Evolutionary conservation across 2,329 filamentous ascomycete species (phyloP), one percentile per base, ranked within the genome.

Genomic region (Fusarium sp.): DNA sequence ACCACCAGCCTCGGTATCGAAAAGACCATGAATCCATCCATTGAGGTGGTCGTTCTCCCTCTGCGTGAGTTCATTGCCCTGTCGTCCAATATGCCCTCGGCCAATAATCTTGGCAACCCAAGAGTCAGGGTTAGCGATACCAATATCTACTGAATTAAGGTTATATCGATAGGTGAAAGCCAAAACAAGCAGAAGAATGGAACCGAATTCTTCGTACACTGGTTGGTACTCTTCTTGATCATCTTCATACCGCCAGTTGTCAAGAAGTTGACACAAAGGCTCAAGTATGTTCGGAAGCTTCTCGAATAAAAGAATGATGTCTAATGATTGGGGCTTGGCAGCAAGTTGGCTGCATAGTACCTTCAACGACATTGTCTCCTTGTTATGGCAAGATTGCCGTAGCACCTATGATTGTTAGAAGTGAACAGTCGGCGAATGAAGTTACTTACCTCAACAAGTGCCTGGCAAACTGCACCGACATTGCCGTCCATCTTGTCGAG

Each of bases 401-500:
- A 94, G 87, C 35, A 93, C 86, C 90, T 92, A 46, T 12, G 15
- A n/a, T 71, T 54, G 64, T 69, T 37, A 66, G 32, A 30, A 12
- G 7, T 18, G 20, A 6, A 18, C 9, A 37, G 9, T 14, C 12
- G 4, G 13, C 33, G 20, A 38, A 40, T 12, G 9, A 23, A 6
- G 14, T 18, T 5, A 60, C 85, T 74, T 79, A 91, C 91, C 83
- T 93, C 92, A 41, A 90, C 88, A 46, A 95, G 84, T 5, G 94
- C 95, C 66, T 91, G 90, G 54, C 92, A 92, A 20, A 97, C 93
- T 4, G 94, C 93, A 4, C 93, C 94, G 5, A 93, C 93, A 79
- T 98, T 98, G 3, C 95, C 95, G 76, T 97, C 93, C 87, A 96
- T 94, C 54, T 91, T 92, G 61, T 97, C 94, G 27, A 99, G 85